These are phyloP conservation scores for Stygiomarasmius scandens DNA, from an alignment of 1,284 basidiomycete species.

Conservation along the genomic window DNA sequence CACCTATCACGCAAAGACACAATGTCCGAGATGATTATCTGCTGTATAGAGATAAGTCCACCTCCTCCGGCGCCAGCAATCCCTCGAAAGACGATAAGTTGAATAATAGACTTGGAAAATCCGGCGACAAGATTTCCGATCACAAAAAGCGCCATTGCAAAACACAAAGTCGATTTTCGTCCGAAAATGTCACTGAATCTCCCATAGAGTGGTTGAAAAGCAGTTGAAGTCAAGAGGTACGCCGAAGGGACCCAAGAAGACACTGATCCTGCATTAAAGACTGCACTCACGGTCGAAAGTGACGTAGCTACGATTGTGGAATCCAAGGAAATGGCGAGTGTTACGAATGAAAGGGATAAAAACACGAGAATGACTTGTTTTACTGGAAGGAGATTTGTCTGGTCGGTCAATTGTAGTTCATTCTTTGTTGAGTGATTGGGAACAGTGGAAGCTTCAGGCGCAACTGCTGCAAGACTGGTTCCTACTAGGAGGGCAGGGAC, in stretches of 20 bases:
- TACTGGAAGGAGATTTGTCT: conserved; percentile 76
- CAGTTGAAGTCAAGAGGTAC: conserved; percentile 65
- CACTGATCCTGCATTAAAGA: conserved; percentile 69
- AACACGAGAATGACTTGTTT: conserved; percentile 68
- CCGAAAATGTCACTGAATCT: conserved; percentile 80
- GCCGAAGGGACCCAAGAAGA: conserved; percentile 72
- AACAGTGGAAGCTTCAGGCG: too few species aligned
- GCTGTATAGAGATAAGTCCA: conserved; percentile 58
- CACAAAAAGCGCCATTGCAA: conserved; percentile 64
- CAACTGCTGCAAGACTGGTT: too few species aligned
- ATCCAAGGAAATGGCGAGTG: conserved; percentile 58
- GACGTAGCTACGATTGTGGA: conserved; percentile 73
- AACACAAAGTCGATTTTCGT: conserved; percentile 64
- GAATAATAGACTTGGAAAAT: conserved; percentile 63
- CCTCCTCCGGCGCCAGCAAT: conserved; percentile 72
- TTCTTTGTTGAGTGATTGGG: not conserved
- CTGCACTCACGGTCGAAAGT: conserved; percentile 65
- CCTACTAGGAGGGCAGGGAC: too few species aligned
- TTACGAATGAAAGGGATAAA: conserved; percentile 60
- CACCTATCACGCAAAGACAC: conserved; percentile 11
- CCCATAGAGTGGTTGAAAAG: conserved; percentile 68
- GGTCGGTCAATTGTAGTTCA: conserved; percentile 56
- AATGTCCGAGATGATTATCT: conserved; percentile 12
- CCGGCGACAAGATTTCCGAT: conserved; percentile 63
- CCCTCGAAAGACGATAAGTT: conserved; percentile 75